Conservation (phyloP, 2,329 filamentous ascomycete genomes). For the Alternaria infectoria region DNA sequence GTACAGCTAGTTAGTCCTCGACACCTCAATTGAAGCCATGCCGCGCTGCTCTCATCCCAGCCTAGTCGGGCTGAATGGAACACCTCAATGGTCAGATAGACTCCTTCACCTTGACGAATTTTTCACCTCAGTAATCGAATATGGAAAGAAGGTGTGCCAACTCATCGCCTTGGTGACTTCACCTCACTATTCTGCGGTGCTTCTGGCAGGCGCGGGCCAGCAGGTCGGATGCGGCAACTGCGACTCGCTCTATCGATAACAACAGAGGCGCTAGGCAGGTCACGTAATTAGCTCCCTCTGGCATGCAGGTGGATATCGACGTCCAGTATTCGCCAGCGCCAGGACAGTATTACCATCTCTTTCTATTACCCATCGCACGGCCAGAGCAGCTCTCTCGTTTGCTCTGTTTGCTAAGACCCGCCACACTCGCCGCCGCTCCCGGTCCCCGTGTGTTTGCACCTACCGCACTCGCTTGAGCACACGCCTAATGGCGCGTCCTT, state of each 20-base stretch:
- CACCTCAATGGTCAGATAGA: not conserved
- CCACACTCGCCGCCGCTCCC: slow-evolving; percentile 10
- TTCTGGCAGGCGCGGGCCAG: not conserved
- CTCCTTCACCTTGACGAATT: not conserved
- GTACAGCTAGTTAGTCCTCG: not conserved
- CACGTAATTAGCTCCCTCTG: slow-evolving; percentile 14
- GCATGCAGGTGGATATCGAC: slow-evolving; percentile 8
- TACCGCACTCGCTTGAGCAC: slow-evolving; percentile 46
- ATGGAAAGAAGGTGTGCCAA: not conserved
- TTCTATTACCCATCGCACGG: slow-evolving; percentile 10
- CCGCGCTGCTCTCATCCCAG: not conserved
- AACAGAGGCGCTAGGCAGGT: slow-evolving; percentile 7
- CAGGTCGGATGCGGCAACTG: not conserved
- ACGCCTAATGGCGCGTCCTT: slow-evolving; percentile 48
- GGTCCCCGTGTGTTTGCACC: slow-evolving; percentile 26
- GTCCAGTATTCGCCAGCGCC: slow-evolving; percentile 7
- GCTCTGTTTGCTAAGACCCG: slow-evolving; percentile 5
- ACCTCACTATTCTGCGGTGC: not conserved
- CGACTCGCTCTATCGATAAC: slow-evolving; percentile 10
- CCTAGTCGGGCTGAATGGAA: not conserved
- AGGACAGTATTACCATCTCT: slow-evolving; percentile 19
- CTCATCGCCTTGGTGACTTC: not conserved
- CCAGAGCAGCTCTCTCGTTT: slow-evolving; percentile 13
- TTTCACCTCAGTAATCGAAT: not conserved
- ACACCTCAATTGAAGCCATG: not conserved